Evolutionary conservation across 345 rosid species (phyloP), one percentile per base, ranked within the genome.

Genomic region (Corchorus olitorius): DNA sequence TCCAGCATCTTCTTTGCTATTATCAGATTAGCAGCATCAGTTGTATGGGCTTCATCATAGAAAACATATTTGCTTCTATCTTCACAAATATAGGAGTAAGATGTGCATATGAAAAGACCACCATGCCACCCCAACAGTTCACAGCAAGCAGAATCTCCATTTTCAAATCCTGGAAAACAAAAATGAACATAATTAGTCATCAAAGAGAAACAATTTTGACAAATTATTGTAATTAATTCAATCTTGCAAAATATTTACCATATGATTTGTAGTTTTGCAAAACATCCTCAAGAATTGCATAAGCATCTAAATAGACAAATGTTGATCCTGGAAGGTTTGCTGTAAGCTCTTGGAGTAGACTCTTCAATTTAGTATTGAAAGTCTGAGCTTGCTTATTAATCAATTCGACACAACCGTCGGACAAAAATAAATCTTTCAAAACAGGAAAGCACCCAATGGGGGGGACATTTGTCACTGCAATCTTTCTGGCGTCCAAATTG

Each of bases 1-100:
- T 85, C 74, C 62, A 86, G 39, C 67, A 86, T n/a, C 60, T 72
- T 78, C 37, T 79, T 84, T 0, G 89, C 89, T 19, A 78, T 52
- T 8, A 86, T 76, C 2, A 74, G 61, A 67, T 86, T 80, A 27
- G 27, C 27, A 27, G 27, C 27, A 27, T 27, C 27, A 0, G 27
- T 27, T 27, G 27, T 27, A 27, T 27, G 27, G 27, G 27, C 27
- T 27, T 83, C 64, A 77, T 84, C 87, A 84, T 85, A 84, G 69
- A 81, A 84, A 63, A 77, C 81, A 71, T 84, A 82, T 45, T 80
- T 86, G 16, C 75, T 55, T 67, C 87, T 76, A 14, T 86, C 75
- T 20, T 34, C 16, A 34, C 89, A 86, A 73, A 81, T 43, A 58
- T 74, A 76, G 2, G 79, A 78, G 12, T 80, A 45, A 5, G 82